Conservation (phyloP, 2,329 filamentous ascomycete species). For the Triangularia verruculosa region DNA sequence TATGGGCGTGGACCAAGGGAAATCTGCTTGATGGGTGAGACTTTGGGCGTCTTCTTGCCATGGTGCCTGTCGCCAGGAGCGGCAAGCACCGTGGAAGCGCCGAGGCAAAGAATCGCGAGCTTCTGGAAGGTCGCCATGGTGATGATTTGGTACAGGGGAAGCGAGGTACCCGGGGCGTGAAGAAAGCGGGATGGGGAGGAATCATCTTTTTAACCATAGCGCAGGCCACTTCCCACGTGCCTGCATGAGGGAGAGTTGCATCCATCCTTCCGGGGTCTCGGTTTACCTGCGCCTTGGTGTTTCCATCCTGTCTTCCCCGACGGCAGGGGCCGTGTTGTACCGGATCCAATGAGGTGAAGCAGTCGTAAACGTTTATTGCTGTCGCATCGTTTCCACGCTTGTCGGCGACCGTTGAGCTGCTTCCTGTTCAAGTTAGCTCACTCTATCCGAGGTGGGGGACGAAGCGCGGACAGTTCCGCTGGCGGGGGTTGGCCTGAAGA, state of each 20-base stretch:
- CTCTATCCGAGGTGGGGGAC: not conserved
- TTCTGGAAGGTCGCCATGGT: constrained; percentile 10
- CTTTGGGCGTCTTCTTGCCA: not conserved
- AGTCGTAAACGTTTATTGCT: not conserved
- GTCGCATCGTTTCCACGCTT: not conserved
- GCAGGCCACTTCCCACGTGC: not conserved
- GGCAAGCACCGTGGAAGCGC: not conserved
- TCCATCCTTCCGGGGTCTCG: not conserved
- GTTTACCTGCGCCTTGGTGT: not conserved
- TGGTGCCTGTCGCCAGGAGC: not conserved
- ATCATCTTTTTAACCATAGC: not conserved
- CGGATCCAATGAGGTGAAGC: not conserved
- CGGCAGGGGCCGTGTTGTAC: not conserved
- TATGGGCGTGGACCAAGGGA: constrained; percentile 63
- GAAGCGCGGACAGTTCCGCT: not conserved
- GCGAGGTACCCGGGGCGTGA: not conserved
- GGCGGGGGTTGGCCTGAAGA: not conserved
- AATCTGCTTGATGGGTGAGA: constrained; percentile 43
- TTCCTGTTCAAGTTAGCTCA: not conserved
- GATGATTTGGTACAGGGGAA: not conserved
- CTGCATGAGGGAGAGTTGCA: not conserved
- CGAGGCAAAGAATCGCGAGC: constrained; percentile 5
- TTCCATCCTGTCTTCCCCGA: not conserved
- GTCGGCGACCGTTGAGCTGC: not conserved
- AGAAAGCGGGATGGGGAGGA: not conserved